These are phyloP conservation scores for Citrus sinensis DNA, from an alignment of 345 rosid genomes.

Conservation along the genomic window DVS_A1.0 CM039161.1:555501-556000, in stretches of 20 bases:
- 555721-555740: background rate
- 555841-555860: background rate
- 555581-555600: rapidly evolving
- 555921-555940: background rate
- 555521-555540: rapidly evolving
- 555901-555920: too few relatives aligned
- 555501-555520: rapidly evolving
- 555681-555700: background rate
- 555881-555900: background rate
- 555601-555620: too few relatives aligned
- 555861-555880: background rate
- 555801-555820: background rate
- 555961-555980: background rate
- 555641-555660: too few relatives aligned
- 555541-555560: too few relatives aligned
- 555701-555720: background rate
- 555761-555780: too few relatives aligned
- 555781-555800: background rate
- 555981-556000: too few relatives aligned
- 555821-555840: background rate
- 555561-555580: too few relatives aligned
- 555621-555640: rapidly evolving
- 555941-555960: background rate
- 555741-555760: too few relatives aligned
- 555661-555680: background rate